Base-by-base conservation (phyloP, 306 rosid species). In the Vicia sativa region DNA sequence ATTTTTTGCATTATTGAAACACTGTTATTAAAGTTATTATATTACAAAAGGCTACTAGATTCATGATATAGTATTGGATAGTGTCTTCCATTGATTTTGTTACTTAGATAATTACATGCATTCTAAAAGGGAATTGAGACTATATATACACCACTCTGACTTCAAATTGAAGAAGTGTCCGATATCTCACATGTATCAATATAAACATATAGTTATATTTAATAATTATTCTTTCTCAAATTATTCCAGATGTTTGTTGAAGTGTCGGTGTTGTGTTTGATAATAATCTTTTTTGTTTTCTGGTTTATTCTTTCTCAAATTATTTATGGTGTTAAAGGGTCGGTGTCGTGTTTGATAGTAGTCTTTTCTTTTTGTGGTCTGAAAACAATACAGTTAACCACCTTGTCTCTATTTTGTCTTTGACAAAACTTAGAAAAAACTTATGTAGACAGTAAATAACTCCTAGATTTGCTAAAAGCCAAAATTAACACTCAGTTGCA, bases 1-100 rank as follows among this genome's bases (percentile, higher is more conserved):
- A 53, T 53, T 21, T 26, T 53, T 23, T 62, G 15, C 38, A 35
- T 52, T 52, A 35, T 38, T 57, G 25, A 71, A n/a, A n/a, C n/a
- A 6, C 31, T 29, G 45, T n/a, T 25, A n/a, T 48, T 59, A 11
- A 29, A 74, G 67, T 58, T 46, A 59, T 34, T 43, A 55, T 44
- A 56, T 42, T 38, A 35, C 37, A 45, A 21, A 37, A 54, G 66
- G 37, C 70, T 63, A 46, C 70, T n/a, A 37, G 70, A 62, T 39
- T 50, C 44, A 57, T 16, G 35, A 28, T 11, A 58, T 34, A 34
- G 34, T 42, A 25, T 21, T 41, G 46, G 4, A n/a, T 56, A 25
- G 13, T 28, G 44, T 31, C 26, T 57, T 48, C 64, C 38, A 52
- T 50, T 68, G 57, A 39, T 48, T n/a, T 39, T 62, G 49, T 41